Evolutionary conservation across 257 asterid genomes (phyloP).

Genomic region (Nicotiana obtusifolia): DNA sequence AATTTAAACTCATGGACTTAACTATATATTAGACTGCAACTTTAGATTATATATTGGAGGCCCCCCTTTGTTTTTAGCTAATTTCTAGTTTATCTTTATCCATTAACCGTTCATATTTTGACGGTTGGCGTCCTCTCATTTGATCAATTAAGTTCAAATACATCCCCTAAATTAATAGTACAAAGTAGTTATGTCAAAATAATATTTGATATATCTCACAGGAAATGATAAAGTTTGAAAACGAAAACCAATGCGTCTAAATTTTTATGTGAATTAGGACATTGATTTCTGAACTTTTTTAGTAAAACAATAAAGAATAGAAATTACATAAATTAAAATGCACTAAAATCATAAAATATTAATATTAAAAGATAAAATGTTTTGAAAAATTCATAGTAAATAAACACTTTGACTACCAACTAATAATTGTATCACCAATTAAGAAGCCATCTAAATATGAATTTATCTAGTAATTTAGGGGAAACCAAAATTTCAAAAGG

Average conservation of each 20-base stretch:
- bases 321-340: too few relatives aligned
- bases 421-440: too few relatives aligned
- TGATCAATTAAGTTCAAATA: neutral
- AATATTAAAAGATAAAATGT: neutral
- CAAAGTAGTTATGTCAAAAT: neutral
- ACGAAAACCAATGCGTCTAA: too few relatives aligned
- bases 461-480: too few relatives aligned
- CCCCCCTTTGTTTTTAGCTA: neutral
- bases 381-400: neutral
- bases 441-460: too few relatives aligned
- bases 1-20: conserved; percentile 1
- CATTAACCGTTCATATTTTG: neutral
- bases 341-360: neutral
- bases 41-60: neutral
- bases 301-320: neutral
- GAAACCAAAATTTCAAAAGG: too few relatives aligned
- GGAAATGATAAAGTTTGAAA: neutral
- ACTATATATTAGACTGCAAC: neutral
- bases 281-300: too few relatives aligned
- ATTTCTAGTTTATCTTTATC: neutral
- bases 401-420: neutral
- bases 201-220: neutral
- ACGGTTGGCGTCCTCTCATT: neutral
- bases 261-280: neutral
- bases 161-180: neutral